phyloP scores from a whole-genome alignment of 2,329 filamentous ascomycete species.

The Aspergillus sp. region DNA sequence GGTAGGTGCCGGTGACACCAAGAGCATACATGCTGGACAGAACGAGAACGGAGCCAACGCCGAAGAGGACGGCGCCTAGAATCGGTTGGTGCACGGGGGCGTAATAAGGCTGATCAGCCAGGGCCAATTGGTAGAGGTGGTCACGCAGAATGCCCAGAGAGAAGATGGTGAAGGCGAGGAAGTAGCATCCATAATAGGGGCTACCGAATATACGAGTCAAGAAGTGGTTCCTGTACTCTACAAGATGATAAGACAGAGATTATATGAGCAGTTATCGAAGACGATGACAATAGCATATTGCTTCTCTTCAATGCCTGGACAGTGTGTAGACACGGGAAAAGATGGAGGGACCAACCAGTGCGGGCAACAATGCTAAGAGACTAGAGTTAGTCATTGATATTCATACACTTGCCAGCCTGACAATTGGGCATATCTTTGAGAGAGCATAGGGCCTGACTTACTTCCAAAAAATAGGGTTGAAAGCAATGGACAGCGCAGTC shows the following conservation, averaged over 20 bases:
- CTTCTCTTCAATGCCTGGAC: not conserved
- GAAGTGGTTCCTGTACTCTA: slow-evolving; percentile 86
- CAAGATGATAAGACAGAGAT: slow-evolving; percentile 9
- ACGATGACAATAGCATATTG: not conserved
- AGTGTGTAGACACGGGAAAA: slow-evolving; percentile 5
- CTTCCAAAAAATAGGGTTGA: slow-evolving; percentile 99
- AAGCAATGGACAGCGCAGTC: slow-evolving; percentile 72
- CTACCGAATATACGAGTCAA: slow-evolving; percentile 83
- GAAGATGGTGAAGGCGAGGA: slow-evolving; percentile 83
- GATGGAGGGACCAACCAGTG: slow-evolving; percentile 52
- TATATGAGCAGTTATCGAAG: slow-evolving; percentile 5
- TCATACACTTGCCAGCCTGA: not conserved
- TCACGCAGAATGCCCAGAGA: slow-evolving; percentile 84
- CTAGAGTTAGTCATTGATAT: slow-evolving; percentile 9
- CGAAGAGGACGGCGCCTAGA: slow-evolving; percentile 64
- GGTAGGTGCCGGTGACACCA: slow-evolving; percentile 89
- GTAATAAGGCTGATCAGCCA: slow-evolving; percentile 68
- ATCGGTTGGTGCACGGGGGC: slow-evolving; percentile 61
- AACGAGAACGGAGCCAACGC: slow-evolving; percentile 74
- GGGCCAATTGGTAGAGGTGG: slow-evolving; percentile 75
- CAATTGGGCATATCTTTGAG: slow-evolving; percentile 2
- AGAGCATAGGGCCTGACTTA: slow-evolving; percentile 47
- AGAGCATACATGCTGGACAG: slow-evolving; percentile 84
- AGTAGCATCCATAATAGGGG: slow-evolving; percentile 76
- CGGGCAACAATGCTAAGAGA: slow-evolving; percentile 67